Evolutionary conservation across 129 eudicot genomes (phyloP).

Genomic region (Flaveria trinervia): DNA sequence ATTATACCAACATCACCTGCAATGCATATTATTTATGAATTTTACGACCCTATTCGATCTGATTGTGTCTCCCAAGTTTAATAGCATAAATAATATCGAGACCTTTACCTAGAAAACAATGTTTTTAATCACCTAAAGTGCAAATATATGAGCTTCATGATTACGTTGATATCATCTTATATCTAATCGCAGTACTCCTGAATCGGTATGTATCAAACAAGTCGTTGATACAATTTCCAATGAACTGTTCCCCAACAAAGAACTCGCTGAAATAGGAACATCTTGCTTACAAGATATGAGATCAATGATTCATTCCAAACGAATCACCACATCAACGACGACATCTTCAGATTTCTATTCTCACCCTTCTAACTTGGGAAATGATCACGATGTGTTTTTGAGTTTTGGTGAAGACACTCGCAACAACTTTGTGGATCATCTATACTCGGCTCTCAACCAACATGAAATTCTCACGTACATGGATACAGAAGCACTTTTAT

Average conservation of each 20-base stretch:
- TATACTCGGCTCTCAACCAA: not conserved
- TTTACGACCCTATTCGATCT: too few species aligned
- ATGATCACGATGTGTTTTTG: not conserved
- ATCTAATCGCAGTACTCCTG: not conserved
- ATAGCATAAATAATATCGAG: too few species aligned
- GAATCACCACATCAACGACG: too few species aligned
- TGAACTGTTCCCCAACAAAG: conserved; percentile 1
- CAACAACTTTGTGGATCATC: not conserved
- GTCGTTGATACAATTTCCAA: not conserved
- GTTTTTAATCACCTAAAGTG: too few species aligned
- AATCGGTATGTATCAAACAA: not conserved
- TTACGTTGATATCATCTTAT: not conserved
- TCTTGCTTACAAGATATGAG: too few species aligned
- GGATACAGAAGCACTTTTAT: not conserved
- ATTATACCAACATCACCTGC: too few species aligned
- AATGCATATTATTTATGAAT: too few species aligned
- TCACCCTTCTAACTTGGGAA: too few species aligned
- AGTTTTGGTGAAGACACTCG: not conserved
- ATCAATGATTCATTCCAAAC: not conserved
- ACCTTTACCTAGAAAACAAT: too few species aligned
- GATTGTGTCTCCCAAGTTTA: too few species aligned
- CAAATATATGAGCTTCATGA: not conserved
- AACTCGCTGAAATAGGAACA: not conserved
- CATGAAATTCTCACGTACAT: conserved; percentile 1
- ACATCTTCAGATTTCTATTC: too few species aligned